Conservation (phyloP, 2,329 filamentous ascomycete species). For the Escovopsis sp. region DNA sequence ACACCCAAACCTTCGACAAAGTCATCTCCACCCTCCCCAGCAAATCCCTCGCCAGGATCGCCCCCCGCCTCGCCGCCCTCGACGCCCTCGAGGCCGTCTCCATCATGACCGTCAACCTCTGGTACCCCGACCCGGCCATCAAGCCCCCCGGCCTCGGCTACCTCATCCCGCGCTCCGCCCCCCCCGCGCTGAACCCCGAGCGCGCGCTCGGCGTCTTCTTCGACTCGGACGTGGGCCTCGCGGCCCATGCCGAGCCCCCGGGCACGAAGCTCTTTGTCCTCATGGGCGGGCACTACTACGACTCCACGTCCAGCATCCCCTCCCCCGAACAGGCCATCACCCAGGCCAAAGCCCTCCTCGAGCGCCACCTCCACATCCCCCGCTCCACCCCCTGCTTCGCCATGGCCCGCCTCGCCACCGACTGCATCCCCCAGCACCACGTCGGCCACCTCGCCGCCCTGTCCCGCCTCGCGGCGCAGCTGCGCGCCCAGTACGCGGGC, state of each 20-base stretch:
- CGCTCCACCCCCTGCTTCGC: constrained; percentile 41
- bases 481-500: constrained; percentile 41
- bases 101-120: constrained; percentile 87
- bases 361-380: constrained; percentile 59
- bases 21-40: constrained; percentile 50
- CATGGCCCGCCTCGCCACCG: constrained; percentile 39
- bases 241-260: constrained; percentile 30
- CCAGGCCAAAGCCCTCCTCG: constrained; percentile 55
- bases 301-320: constrained; percentile 32
- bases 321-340: constrained; percentile 46
- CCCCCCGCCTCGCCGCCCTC: constrained; percentile 31
- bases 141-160: constrained; percentile 72
- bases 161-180: constrained; percentile 63
- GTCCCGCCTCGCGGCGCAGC: constrained; percentile 36
- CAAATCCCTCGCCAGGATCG: constrained; percentile 25
- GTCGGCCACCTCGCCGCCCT: constrained; percentile 60
- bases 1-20: constrained; percentile 29
- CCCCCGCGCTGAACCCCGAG: constrained; percentile 61
- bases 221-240: constrained; percentile 54
- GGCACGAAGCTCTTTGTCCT: constrained; percentile 89
- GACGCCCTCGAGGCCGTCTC: constrained; percentile 49
- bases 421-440: constrained; percentile 84
- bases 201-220: constrained; percentile 83
- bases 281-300: constrained; percentile 84
- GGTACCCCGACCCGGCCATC: constrained; percentile 51